A percentile compares a stretch with the other conserved stretches of the same genome.
These are phyloP conservation scores for Micractinium sp. DNA, from an alignment of 139 green algal species.

Conservation along the genomic window DNA sequence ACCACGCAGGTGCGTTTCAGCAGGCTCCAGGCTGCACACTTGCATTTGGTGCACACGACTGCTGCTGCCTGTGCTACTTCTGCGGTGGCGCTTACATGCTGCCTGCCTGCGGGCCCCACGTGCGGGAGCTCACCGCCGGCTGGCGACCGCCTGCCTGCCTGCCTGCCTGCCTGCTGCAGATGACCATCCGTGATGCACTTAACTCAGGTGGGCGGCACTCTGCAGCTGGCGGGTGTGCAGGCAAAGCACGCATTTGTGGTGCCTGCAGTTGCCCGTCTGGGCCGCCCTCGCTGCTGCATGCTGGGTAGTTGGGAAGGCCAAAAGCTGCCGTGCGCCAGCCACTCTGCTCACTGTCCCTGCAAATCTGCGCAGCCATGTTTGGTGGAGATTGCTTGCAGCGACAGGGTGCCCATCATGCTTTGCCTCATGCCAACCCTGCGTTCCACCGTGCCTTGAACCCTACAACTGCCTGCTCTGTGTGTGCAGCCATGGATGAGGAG, in stretches of 20 bases:
- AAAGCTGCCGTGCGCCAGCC: background rate
- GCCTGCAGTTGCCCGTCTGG: too few relatives aligned
- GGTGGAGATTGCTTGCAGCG: too few relatives aligned
- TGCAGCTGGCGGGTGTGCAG: too few relatives aligned
- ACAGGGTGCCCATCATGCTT: background rate
- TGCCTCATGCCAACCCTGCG: background rate
- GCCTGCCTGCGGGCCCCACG: too few relatives aligned
- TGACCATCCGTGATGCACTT: slow-evolving; percentile 97
- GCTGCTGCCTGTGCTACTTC: background rate
- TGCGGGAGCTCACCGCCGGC: too few relatives aligned
- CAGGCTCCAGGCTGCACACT: background rate
- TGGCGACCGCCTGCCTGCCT: too few relatives aligned
- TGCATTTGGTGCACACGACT: background rate
- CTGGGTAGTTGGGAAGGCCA: background rate
- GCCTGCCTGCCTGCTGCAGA: slow-evolving; percentile 53
- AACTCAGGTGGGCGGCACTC: slow-evolving; percentile 69
- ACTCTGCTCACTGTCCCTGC: background rate
- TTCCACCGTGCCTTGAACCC: too few relatives aligned
- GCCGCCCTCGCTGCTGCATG: too few relatives aligned
- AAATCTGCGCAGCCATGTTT: too few relatives aligned
- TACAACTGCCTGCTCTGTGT: background rate
- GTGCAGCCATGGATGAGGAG: slow-evolving; percentile 94
- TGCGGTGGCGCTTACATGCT: background rate
- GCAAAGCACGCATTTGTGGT: too few relatives aligned
- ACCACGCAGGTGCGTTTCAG: slow-evolving; percentile 30